Conservation (phyloP, 495 filamentous ascomycete genomes). For the Penicillium pancosmium region DNA sequence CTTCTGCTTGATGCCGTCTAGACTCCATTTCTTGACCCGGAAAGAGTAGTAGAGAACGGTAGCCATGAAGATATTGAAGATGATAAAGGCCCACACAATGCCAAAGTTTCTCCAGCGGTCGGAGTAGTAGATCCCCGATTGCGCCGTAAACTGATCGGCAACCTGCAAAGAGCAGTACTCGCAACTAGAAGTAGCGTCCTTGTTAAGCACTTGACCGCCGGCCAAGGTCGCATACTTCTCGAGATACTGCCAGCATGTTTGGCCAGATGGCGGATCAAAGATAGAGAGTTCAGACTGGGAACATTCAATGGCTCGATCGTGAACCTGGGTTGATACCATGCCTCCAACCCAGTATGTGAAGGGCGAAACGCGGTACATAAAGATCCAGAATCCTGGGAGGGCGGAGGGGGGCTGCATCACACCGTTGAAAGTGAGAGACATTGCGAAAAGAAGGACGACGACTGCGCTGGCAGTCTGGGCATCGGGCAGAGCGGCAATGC, state of each 20-base stretch:
- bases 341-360: slow-evolving; percentile 60
- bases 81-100: slow-evolving; percentile 54
- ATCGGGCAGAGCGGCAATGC: slow-evolving; percentile 57
- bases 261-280: slow-evolving; percentile 51
- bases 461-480: slow-evolving; percentile 57
- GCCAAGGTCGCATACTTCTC: slow-evolving; percentile 27
- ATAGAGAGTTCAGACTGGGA: slow-evolving; percentile 54
- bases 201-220: slow-evolving; percentile 39
- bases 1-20: slow-evolving; percentile 26
- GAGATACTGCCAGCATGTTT: slow-evolving; percentile 57
- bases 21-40: slow-evolving; percentile 41
- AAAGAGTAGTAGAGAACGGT: slow-evolving; percentile 52
- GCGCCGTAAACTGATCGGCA: slow-evolving; percentile 45
- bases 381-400: slow-evolving; percentile 62
- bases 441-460: slow-evolving; percentile 57
- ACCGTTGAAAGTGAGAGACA: slow-evolving; percentile 58
- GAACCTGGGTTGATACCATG: slow-evolving; percentile 57
- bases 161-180: slow-evolving; percentile 42
- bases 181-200: slow-evolving; percentile 38
- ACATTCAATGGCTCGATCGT: slow-evolving; percentile 57
- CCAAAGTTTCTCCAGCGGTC: slow-evolving; percentile 50
- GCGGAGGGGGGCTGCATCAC: slow-evolving; percentile 62
- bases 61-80: slow-evolving; percentile 50
- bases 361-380: slow-evolving; percentile 54
- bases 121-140: slow-evolving; percentile 38